Evolutionary conservation across 208 protist genomes (phyloP).

Genomic region (Leishmania mexicana): DNA sequence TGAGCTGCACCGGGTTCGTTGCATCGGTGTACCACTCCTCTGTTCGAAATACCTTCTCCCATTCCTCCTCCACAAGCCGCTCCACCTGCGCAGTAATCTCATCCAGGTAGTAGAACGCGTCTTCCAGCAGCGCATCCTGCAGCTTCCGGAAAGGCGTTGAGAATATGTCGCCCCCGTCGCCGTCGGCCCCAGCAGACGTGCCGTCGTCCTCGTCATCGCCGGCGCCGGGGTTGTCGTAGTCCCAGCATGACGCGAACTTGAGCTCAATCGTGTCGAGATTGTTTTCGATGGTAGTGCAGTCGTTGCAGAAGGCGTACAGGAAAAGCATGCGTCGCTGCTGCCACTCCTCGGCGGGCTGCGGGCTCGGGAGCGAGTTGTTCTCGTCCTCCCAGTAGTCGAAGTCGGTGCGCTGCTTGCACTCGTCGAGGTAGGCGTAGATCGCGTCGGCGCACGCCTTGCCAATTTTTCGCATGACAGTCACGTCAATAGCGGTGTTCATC

Average conservation of each 20-base stretch:
- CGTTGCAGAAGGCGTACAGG: conserved; percentile 89
- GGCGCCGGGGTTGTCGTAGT: conserved; percentile 27
- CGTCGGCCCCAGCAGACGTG: conserved; percentile 1
- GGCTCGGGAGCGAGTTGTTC: conserved; percentile 34
- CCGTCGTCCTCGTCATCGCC: conserved; percentile 9
- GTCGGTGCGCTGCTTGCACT: conserved; percentile 78
- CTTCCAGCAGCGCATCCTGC: conserved; percentile 69
- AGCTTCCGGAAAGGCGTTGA: conserved; percentile 68
- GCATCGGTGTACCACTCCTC: conserved; percentile 73
- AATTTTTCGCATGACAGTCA: conserved; percentile 77
- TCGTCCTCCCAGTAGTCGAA: conserved; percentile 88
- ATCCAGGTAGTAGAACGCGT: conserved; percentile 79
- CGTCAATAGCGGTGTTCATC: conserved; percentile 68
- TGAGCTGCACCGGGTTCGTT: conserved; percentile 80
- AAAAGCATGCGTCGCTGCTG: conserved; percentile 70
- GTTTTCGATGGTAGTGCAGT: conserved; percentile 82
- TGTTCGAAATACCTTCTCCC: conserved; percentile 66
- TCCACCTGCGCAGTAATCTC: conserved; percentile 87
- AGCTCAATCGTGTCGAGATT: conserved; percentile 89
- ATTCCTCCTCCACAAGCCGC: conserved; percentile 74
- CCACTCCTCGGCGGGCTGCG: conserved; percentile 61
- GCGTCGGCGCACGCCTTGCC: conserved; percentile 75
- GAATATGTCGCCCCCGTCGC: conserved; percentile 12
- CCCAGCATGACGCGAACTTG: conserved; percentile 85
- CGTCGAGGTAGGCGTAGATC: conserved; percentile 76